Evolutionary conservation across 164 flowering plant species (phyloP).

Genomic region (Liriodendron chinense): DNA sequence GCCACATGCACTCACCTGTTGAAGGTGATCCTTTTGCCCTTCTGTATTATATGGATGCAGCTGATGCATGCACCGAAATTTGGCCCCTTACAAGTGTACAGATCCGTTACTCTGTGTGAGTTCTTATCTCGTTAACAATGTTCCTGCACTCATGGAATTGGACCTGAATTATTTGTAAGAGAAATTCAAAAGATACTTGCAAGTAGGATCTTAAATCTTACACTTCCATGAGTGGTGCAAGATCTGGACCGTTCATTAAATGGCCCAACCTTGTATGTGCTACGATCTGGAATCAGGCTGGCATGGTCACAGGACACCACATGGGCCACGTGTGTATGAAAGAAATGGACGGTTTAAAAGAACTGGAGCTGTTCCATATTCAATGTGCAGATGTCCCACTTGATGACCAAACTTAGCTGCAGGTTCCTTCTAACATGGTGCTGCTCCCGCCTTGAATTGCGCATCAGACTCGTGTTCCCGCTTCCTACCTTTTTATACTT

Average conservation of each 20-base stretch:
- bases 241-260: background rate
- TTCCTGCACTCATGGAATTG: background rate
- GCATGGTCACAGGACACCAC: background rate
- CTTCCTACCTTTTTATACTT: too few species aligned
- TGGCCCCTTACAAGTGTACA: background rate
- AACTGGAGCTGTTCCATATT: background rate
- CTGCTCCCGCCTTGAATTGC: too few species aligned
- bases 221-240: background rate
- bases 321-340: background rate
- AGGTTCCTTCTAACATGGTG: too few species aligned
- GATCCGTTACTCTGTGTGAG: background rate
- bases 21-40: constrained; percentile 39
- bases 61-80: background rate
- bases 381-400: background rate
- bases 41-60: background rate
- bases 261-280: background rate
- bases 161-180: background rate
- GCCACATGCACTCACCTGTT: constrained; percentile 57
- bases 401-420: background rate
- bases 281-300: background rate
- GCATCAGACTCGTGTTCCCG: too few species aligned
- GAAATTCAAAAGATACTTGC: background rate
- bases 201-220: background rate
- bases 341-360: background rate
- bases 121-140: background rate